Evolutionary conservation across 129 eudicot genomes (phyloP).

Genomic region (Gnaphalium uliginosum): DNA sequence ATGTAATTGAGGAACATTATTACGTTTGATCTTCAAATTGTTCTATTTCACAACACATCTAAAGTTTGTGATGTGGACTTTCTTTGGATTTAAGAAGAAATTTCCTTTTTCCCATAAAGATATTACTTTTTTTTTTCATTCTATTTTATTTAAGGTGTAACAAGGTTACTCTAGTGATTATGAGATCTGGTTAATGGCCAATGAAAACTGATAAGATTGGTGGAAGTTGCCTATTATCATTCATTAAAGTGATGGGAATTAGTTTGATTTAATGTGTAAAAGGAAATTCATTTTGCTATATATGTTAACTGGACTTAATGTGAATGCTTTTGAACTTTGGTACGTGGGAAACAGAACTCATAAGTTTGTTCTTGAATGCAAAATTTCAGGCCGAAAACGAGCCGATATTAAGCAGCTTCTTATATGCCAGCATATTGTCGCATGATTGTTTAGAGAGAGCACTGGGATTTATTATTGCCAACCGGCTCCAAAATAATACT

Average conservation of each 20-base stretch:
- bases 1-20: constrained; percentile 13
- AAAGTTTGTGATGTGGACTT: constrained; percentile 3
- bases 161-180: constrained; percentile 10
- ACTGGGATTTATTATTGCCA: constrained; percentile 61
- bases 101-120: not conserved
- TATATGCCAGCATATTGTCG: constrained; percentile 64
- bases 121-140: constrained; percentile 2
- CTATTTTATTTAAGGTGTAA: not conserved
- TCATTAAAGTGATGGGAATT: not conserved
- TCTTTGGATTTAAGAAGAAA: not conserved
- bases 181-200: constrained; percentile 7
- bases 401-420: constrained; percentile 71
- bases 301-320: not conserved
- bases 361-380: constrained; percentile 21
- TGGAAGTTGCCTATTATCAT: constrained; percentile 20
- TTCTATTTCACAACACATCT: not conserved
- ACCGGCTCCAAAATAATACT: constrained; percentile 65
- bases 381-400: constrained; percentile 72
- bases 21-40: not conserved
- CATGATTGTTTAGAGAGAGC: constrained; percentile 72
- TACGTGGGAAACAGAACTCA: not conserved
- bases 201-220: not conserved
- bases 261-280: not conserved
- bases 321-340: constrained; percentile 6
- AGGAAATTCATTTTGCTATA: constrained; percentile 5